Percentiles rank a stretch among this genome's conserved stretches.
These are phyloP conservation scores for Chionographis japonica DNA, from an alignment of 106 monocot genomes.

Conservation along the genomic window DNA sequence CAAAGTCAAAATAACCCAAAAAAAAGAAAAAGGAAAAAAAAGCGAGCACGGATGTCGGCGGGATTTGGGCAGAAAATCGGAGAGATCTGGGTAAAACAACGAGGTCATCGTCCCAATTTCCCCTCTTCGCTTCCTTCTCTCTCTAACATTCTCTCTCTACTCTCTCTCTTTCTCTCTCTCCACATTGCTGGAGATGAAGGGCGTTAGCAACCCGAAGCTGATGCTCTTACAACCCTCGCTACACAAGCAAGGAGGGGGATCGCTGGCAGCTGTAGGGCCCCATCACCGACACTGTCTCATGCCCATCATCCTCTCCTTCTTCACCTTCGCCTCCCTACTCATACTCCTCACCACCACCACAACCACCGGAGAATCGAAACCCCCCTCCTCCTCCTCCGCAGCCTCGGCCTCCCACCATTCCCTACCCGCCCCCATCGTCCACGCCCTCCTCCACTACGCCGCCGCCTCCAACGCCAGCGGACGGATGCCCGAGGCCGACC, in stretches of 20 bases:
- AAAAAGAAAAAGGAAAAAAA: too few species aligned
- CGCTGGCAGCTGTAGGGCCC: constrained; percentile 5
- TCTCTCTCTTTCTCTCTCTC: not conserved
- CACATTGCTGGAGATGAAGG: constrained; percentile 13
- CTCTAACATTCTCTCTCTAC: not conserved
- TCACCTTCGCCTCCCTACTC: constrained; percentile 14
- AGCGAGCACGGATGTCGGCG: too few species aligned
- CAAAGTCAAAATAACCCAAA: too few species aligned
- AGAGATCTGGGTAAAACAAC: too few species aligned
- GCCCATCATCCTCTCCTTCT: constrained; percentile 37
- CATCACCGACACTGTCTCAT: constrained; percentile 46
- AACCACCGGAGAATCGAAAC: not conserved
- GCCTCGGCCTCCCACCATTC: not conserved
- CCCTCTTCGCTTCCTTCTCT: not conserved
- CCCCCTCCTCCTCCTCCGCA: not conserved
- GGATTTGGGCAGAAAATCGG: too few species aligned
- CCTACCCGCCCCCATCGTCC: constrained; percentile 28
- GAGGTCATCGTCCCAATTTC: not conserved
- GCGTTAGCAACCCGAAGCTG: constrained; percentile 24
- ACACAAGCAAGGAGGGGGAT: constrained; percentile 8
- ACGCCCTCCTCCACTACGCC: constrained; percentile 69
- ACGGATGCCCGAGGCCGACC: constrained; percentile 59
- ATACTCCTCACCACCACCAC: not conserved
- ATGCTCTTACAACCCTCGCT: constrained; percentile 36
- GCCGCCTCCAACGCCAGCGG: constrained; percentile 27